These are phyloP conservation scores for Puccinia coronata DNA, from an alignment of 1,284 basidiomycete genomes.

Conservation along the genomic window DNA sequence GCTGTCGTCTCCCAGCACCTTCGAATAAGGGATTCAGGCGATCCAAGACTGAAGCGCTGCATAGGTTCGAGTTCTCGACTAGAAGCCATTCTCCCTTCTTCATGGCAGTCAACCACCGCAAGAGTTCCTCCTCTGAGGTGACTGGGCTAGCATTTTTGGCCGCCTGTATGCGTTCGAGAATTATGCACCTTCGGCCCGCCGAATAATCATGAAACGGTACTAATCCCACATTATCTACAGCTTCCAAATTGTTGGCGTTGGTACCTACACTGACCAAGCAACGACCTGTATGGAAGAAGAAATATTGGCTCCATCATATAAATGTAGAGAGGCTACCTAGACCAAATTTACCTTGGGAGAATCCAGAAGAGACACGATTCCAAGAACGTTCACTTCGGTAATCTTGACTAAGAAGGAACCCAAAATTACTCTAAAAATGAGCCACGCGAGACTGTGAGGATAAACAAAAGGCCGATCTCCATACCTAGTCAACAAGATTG, in stretches of 20 bases:
- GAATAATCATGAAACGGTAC: slow-evolving; percentile 47
- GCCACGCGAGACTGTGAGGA: neutral
- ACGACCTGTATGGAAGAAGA: slow-evolving; percentile 15
- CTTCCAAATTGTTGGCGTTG: slow-evolving; percentile 20
- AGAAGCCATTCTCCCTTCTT: slow-evolving; percentile 85
- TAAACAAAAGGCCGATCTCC: too few species aligned
- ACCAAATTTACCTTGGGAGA: slow-evolving; percentile 25
- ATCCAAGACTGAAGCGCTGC: slow-evolving; percentile 92
- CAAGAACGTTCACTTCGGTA: too few species aligned
- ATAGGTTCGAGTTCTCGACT: slow-evolving; percentile 90
- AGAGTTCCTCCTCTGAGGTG: too few species aligned
- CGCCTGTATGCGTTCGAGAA: too few species aligned
- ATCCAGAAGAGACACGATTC: slow-evolving; percentile 22
- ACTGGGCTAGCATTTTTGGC: too few species aligned
- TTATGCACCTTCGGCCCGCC: too few species aligned
- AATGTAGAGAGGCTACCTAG: neutral
- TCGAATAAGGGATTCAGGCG: slow-evolving; percentile 96
- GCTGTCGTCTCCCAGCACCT: slow-evolving; percentile 72
- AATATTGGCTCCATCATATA: neutral
- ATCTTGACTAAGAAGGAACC: slow-evolving; percentile 1
- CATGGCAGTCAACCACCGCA: slow-evolving; percentile 83
- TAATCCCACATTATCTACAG: slow-evolving; percentile 29
- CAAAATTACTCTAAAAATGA: neutral
- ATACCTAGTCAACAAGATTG: too few species aligned
- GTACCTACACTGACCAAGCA: too few species aligned